phyloP scores from a whole-genome alignment of 768 basidiomycete genomes.

The Cubamyces lactineus region DNA sequence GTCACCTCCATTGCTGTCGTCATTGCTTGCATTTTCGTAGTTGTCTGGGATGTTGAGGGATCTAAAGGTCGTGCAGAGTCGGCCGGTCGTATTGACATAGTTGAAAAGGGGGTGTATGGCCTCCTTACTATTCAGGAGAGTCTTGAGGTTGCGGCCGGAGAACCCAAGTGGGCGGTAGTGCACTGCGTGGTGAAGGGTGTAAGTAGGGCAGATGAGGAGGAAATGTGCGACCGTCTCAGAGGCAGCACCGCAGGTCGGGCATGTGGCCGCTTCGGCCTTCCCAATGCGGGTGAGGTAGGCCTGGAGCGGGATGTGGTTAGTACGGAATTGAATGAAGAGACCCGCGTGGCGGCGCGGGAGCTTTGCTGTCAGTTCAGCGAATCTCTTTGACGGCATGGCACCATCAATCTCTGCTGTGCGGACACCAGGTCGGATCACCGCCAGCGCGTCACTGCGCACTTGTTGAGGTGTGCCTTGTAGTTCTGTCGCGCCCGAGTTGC shows the following conservation, averaged over 20 bases:
- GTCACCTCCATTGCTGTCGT: no score
- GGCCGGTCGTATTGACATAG: constrained; percentile 17
- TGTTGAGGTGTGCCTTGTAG: background rate
- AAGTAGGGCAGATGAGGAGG: constrained; percentile 28
- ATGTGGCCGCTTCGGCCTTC: constrained; percentile 2
- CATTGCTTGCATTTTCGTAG: no score
- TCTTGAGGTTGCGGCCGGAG: background rate
- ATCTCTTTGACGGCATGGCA: background rate
- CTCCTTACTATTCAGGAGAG: constrained; percentile 8
- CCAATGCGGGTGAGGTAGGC: constrained; percentile 29
- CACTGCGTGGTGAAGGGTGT: constrained; percentile 4
- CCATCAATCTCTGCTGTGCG: no score
- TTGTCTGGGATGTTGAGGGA: background rate
- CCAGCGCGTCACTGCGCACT: background rate
- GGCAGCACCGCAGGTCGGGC: constrained; percentile 16
- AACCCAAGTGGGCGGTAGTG: background rate
- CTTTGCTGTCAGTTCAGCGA: background rate
- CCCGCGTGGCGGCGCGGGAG: constrained; percentile 12
- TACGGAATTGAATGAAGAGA: constrained; percentile 37
- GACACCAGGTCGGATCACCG: no score
- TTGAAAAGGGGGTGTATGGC: constrained; percentile 12
- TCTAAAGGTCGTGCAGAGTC: background rate
- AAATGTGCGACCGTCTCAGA: constrained; percentile 27
- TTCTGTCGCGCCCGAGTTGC: constrained; percentile 6
- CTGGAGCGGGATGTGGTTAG: constrained; percentile 38